A percentile compares a stretch with the other conserved stretches of the same genome.
phyloP scores from a whole-genome alignment of 768 basidiomycete genomes.

The Boletus sp. region DNA sequence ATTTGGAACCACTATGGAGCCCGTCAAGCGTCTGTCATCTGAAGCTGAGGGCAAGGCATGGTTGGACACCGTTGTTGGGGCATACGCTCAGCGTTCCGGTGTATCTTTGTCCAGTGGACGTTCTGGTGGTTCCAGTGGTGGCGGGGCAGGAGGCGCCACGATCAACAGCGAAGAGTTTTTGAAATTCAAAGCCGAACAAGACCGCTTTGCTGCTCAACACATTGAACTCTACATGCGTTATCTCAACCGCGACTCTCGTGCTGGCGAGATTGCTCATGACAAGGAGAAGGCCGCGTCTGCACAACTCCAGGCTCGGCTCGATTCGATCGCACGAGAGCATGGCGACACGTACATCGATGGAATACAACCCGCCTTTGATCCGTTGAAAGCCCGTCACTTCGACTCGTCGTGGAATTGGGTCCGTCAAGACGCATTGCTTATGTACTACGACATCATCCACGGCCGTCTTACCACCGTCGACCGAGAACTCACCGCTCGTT shows the following conservation, averaged over 20 bases:
- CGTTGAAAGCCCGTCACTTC: constrained; percentile 95
- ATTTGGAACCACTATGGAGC: constrained; percentile 89
- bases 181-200: constrained; percentile 92
- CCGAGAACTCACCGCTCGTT: constrained; percentile 94
- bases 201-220: constrained; percentile 89
- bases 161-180: constrained; percentile 99
- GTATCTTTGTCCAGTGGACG: constrained; percentile 76
- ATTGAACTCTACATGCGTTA: constrained; percentile 98
- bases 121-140: constrained; percentile 57
- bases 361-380: constrained; percentile 92
- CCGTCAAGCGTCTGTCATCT: constrained; percentile 86
- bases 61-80: constrained; percentile 81
- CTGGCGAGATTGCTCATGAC: constrained; percentile 88
- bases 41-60: constrained; percentile 93
- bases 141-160: constrained; percentile 68
- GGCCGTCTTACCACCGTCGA: constrained; percentile 93
- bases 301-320: constrained; percentile 80
- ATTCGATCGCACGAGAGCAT: constrained; percentile 87
- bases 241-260: constrained; percentile 88
- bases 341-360: constrained; percentile 93
- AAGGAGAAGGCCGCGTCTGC: constrained; percentile 72
- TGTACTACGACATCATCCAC: constrained; percentile 99
- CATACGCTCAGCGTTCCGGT: constrained; percentile 87
- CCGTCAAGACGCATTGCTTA: constrained; percentile 90
- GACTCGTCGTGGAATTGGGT: constrained; percentile 99